A percentile compares a stretch with the other conserved stretches of the same genome.
phyloP scores from a whole-genome alignment of 805 yeast species.

The Sugiyamaella qingdaonensis region DNA sequence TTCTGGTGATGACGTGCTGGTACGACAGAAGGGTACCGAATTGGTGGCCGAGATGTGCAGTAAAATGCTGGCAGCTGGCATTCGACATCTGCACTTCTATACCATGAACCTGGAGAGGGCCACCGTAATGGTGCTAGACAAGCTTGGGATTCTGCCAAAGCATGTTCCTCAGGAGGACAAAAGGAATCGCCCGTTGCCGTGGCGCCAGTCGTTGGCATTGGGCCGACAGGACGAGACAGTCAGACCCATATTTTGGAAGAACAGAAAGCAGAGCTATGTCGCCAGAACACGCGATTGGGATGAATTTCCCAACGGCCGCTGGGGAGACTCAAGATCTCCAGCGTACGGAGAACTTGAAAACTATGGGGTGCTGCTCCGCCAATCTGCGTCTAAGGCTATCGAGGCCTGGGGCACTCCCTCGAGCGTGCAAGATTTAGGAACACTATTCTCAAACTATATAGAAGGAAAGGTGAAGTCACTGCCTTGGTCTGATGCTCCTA shows the following conservation, averaged over 20 bases:
- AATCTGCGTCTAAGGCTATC: constrained; percentile 64
- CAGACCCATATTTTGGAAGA: constrained; percentile 95
- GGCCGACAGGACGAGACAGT: constrained; percentile 74
- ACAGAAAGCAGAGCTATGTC: constrained; percentile 84
- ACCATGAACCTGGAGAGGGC: constrained; percentile 96
- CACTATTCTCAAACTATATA: constrained; percentile 64
- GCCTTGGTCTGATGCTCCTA: constrained; percentile 95
- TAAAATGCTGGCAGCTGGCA: constrained; percentile 62
- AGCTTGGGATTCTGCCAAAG: constrained; percentile 51
- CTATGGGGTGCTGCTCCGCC: constrained; percentile 76
- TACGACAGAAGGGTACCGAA: constrained; percentile 80
- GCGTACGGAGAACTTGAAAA: constrained; percentile 90
- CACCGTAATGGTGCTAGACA: constrained; percentile 81
- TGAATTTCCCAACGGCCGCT: constrained; percentile 97
- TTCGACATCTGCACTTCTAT: constrained; percentile 85
- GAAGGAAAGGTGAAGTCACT: constrained; percentile 65
- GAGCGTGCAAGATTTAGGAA: constrained; percentile 52
- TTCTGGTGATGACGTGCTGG: constrained; percentile 85
- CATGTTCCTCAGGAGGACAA: constrained; percentile 21
- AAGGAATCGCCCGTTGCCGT: constrained; percentile 50
- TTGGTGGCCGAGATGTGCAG: constrained; percentile 81
- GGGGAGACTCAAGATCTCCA: constrained; percentile 98
- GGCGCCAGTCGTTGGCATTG: constrained; percentile 87
- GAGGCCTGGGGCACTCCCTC: constrained; percentile 88
- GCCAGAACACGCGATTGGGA: constrained; percentile 93